These are phyloP conservation scores for Fusarium subtropicale DNA, from an alignment of 2,329 filamentous ascomycete genomes.

Conservation along the genomic window DNA sequence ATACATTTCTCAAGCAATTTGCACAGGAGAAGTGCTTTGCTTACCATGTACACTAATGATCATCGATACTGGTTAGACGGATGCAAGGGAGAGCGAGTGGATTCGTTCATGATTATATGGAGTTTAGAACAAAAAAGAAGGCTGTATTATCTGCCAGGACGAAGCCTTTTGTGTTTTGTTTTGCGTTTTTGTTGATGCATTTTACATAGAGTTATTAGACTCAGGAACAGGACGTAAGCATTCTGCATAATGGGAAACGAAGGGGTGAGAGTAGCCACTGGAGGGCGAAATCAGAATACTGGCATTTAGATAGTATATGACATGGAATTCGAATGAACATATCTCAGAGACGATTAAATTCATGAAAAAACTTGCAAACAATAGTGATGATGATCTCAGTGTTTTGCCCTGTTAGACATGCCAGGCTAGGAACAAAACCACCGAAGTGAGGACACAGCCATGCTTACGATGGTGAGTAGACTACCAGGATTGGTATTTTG, in stretches of 20 bases:
- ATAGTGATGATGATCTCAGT: not conserved
- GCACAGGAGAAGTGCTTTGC: conserved; percentile 24
- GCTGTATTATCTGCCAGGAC: conserved; percentile 28
- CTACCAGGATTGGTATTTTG: conserved; percentile 1
- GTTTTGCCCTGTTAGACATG: not conserved
- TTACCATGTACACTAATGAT: conserved; percentile 35
- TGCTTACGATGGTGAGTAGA: conserved; percentile 7
- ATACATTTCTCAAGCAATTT: conserved; percentile 13
- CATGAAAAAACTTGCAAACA: not conserved
- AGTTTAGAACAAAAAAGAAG: conserved; percentile 21
- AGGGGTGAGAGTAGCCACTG: conserved; percentile 30
- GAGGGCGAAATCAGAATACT: conserved; percentile 28
- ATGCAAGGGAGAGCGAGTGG: conserved; percentile 41
- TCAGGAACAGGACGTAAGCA: conserved; percentile 26
- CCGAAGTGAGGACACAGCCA: not conserved
- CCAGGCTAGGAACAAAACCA: conserved; percentile 2
- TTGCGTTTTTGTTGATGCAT: conserved; percentile 13
- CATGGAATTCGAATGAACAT: conserved; percentile 17
- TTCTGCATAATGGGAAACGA: conserved; percentile 18
- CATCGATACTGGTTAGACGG: conserved; percentile 22
- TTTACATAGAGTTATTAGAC: conserved; percentile 39
- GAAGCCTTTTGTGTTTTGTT: conserved; percentile 4
- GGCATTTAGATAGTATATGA: conserved; percentile 32
- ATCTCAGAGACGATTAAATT: not conserved
- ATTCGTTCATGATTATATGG: conserved; percentile 28